A percentile compares a stretch with the other conserved stretches of the same genome.
These are phyloP conservation scores for Colletotrichum endophyticum DNA, from an alignment of 2,329 filamentous ascomycete genomes.

Conservation along the genomic window DNA sequence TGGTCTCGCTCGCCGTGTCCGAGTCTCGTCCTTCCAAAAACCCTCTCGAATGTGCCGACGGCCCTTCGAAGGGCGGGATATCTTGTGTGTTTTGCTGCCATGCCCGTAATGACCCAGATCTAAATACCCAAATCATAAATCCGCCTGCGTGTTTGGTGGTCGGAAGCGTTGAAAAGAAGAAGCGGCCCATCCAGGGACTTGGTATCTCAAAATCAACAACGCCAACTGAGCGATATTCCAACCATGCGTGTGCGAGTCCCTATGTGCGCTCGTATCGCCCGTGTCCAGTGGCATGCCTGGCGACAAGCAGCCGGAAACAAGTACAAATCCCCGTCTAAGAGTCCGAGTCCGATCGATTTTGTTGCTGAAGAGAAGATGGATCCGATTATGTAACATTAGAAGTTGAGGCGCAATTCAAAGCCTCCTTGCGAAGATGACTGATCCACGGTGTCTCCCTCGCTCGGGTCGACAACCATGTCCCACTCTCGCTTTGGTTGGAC, in stretches of 20 bases:
- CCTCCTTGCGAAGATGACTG: constrained; percentile 33
- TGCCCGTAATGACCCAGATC: constrained; percentile 11
- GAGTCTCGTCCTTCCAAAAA: not conserved
- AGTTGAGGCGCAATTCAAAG: constrained; percentile 52
- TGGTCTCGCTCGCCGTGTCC: not conserved
- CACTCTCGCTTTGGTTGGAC: constrained; percentile 59
- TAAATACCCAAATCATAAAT: constrained; percentile 19
- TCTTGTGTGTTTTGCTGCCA: constrained; percentile 18
- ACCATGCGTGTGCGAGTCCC: constrained; percentile 16
- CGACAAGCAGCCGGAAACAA: not conserved
- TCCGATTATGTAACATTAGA: constrained; percentile 35
- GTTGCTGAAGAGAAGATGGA: constrained; percentile 5
- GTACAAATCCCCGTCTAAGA: not conserved
- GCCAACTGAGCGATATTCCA: constrained; percentile 20
- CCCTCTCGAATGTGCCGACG: not conserved
- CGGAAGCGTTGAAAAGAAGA: constrained; percentile 21
- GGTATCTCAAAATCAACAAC: constrained; percentile 25
- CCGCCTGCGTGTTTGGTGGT: not conserved
- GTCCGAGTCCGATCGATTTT: constrained; percentile 1
- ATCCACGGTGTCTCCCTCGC: constrained; percentile 40
- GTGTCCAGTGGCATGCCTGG: constrained; percentile 2
- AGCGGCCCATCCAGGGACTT: constrained; percentile 18
- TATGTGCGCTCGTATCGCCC: constrained; percentile 1
- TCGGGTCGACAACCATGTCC: constrained; percentile 64
- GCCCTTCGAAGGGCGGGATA: constrained; percentile 1